Evolutionary conservation across 108 stramenopile genomes (phyloP).

Genomic region (Poteriospumella lacustris): DNA sequence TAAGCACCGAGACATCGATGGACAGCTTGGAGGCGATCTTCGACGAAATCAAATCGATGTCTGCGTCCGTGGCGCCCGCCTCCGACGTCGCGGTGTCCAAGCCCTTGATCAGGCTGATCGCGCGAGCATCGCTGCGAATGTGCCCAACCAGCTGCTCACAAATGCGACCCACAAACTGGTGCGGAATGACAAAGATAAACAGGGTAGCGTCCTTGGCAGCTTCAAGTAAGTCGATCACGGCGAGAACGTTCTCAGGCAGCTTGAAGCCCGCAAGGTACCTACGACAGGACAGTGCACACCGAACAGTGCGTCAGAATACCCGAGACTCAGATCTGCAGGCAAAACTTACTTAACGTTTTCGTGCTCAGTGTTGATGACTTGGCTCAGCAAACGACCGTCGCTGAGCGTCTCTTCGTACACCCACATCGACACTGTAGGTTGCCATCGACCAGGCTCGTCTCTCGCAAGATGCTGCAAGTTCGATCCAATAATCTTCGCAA

Average conservation of each 20-base stretch:
- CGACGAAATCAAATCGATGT: no score
- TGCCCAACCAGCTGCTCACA: neutral
- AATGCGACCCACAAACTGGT: conserved; percentile 71
- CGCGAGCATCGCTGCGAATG: conserved; percentile 28
- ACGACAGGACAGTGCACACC: no score
- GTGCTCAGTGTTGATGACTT: conserved; percentile 80
- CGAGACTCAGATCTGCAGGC: no score
- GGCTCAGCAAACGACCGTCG: conserved; percentile 63
- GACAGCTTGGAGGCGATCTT: no score
- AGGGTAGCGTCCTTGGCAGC: conserved; percentile 77
- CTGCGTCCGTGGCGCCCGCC: no score
- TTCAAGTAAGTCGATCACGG: conserved; percentile 69
- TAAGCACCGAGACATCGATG: conserved; percentile 79
- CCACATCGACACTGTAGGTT: conserved; percentile 79
- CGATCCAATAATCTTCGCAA: no score
- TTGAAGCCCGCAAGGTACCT: conserved; percentile 83
- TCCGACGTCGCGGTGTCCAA: conserved; percentile 26
- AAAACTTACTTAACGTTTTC: conserved; percentile 96
- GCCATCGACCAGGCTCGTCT: no score
- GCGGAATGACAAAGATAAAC: conserved; percentile 86
- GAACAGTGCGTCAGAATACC: no score
- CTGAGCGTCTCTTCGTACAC: conserved; percentile 74
- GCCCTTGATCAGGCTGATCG: conserved; percentile 53
- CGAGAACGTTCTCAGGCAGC: conserved; percentile 75
- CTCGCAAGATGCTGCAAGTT: no score